A percentile compares a stretch with the other conserved stretches of the same genome.
Conservation (phyloP, 2,329 filamentous ascomycete genomes). For the Chlorencoelia australis region DNA sequence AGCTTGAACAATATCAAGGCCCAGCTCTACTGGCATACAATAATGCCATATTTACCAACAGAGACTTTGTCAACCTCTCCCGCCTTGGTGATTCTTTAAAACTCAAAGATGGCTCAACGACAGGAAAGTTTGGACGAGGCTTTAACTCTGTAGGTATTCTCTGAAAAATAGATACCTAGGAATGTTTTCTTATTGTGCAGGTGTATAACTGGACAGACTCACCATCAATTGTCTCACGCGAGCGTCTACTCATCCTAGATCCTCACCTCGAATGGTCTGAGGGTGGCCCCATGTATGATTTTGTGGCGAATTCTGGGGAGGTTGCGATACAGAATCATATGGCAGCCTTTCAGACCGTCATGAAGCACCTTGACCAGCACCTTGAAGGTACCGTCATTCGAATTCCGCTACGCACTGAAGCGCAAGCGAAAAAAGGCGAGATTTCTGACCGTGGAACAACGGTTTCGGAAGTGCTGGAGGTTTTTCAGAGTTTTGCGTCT, state of each 20-base stretch:
- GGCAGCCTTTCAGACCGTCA: conserved; percentile 21
- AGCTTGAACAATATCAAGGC: conserved; percentile 26
- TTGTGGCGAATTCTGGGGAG: conserved; percentile 18
- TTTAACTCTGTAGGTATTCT: conserved; percentile 27
- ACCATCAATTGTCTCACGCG: conserved; percentile 27
- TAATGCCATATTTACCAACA: conserved; percentile 23
- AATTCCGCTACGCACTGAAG: conserved; percentile 25
- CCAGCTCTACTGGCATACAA: conserved; percentile 28
- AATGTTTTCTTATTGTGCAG: conserved; percentile 10
- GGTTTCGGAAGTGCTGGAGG: conserved; percentile 19
- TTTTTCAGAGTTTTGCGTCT: conserved; percentile 19
- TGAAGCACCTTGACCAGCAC: conserved; percentile 10
- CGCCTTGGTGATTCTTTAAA: conserved; percentile 27
- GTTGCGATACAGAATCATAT: conserved; percentile 24
- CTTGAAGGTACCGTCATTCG: conserved; percentile 28
- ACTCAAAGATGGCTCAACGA: conserved; percentile 22
- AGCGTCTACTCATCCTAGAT: conserved; percentile 26
- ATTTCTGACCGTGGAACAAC: conserved; percentile 22
- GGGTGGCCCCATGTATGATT: conserved; percentile 25
- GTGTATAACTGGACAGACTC: conserved; percentile 31
- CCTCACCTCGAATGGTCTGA: conserved; percentile 27
- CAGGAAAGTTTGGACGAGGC: conserved; percentile 29
- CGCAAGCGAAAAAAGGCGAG: conserved; percentile 20
- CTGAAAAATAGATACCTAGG: background rate
- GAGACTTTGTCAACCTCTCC: conserved; percentile 26